phyloP scores from a whole-genome alignment of 75 land plant species.

The Larix kaempferi region DNA sequence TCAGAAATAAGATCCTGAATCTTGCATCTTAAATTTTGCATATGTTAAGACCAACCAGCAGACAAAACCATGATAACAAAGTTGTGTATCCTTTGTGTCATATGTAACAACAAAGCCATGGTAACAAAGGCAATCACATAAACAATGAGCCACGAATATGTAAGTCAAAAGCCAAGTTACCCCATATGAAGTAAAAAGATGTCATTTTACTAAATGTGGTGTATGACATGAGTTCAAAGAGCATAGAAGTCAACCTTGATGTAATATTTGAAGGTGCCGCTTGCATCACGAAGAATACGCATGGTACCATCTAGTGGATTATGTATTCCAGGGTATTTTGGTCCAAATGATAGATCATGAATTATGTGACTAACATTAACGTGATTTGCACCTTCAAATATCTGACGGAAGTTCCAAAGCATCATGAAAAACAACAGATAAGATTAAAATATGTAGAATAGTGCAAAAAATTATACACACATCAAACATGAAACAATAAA shows the following conservation, averaged over 20 bases:
- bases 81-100: not conserved
- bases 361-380: constrained; percentile 97
- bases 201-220: not conserved
- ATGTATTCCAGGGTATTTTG: constrained; percentile 95
- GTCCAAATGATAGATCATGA: constrained; percentile 98
- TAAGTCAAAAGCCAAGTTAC: not conserved
- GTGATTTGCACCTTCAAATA: constrained; percentile 75
- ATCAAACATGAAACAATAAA: not conserved
- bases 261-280: constrained; percentile 98
- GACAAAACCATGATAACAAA: not conserved
- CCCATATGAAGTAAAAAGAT: not conserved
- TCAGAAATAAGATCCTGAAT: not conserved
- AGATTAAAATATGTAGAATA: not conserved
- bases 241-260: constrained; percentile 57
- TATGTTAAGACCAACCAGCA: not conserved
- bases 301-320: constrained; percentile 92
- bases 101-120: not conserved
- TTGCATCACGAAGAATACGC: constrained; percentile 76
- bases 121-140: not conserved
- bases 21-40: not conserved
- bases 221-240: not conserved
- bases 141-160: not conserved
- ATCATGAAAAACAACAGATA: not conserved
- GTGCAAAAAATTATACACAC: not conserved
- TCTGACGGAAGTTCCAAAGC: constrained; percentile 32